Conservation (phyloP, 83 land plant species). For the Picea engelmannii region DNA sequence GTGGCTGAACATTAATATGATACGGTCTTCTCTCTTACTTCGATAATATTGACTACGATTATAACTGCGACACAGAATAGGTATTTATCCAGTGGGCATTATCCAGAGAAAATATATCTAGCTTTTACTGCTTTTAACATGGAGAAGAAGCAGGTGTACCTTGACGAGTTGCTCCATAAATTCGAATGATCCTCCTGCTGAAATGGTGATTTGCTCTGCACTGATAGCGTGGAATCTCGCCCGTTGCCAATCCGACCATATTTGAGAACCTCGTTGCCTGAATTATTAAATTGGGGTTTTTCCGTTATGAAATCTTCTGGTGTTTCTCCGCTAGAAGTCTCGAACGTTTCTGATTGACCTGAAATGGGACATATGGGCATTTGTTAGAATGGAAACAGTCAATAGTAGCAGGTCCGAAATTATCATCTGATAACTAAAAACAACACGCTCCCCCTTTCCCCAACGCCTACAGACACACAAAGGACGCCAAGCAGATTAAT, state of each 20-base stretch:
- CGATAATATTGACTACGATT: not conserved
- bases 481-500: too few species aligned
- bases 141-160: conserved; percentile 24
- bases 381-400: not conserved
- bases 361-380: not conserved
- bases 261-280: not conserved
- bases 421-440: too few species aligned
- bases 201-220: not conserved
- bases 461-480: too few species aligned
- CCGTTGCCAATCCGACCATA: not conserved
- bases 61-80: not conserved
- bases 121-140: not conserved
- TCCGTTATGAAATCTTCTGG: not conserved
- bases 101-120: not conserved
- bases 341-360: conserved; percentile 12
- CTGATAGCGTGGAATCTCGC: not conserved
- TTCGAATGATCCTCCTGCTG: conserved; percentile 13
- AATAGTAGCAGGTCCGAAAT: too few species aligned
- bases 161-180: conserved; percentile 55
- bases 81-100: conserved; percentile 2
- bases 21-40: not conserved
- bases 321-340: conserved; percentile 9
- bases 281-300: not conserved
- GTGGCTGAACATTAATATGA: not conserved
- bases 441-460: too few species aligned